Evolutionary conservation across 352 stramenopile genomes (phyloP), one percentile per base, ranked within the genome.

Genomic region (Aphanomyces euteiches): DNA sequence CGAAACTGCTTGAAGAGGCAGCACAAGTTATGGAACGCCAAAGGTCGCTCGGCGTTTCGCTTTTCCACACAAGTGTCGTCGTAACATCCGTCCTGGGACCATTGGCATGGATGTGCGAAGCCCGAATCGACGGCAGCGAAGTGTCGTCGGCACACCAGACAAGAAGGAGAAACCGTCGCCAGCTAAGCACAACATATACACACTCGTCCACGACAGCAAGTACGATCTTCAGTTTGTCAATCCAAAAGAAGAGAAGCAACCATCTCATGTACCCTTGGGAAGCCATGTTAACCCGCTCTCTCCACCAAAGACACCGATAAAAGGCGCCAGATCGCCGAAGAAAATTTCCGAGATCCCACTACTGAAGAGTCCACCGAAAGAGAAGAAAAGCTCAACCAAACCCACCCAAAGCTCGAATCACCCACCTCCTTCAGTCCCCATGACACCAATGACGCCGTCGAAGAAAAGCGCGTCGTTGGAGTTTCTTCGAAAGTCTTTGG

Each of bases 281-380:
- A n/a, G 5, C 40, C 64, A 38, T 21, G 17, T 47, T 36, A 21
- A 56, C n/a, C 50, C 64, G 13, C 39, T 70, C n/a, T 70, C 47
- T 61, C 21, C 64, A 15, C 47, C 64, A 6, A 47, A 45, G 64
- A 70, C 64, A 15, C 47, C 64, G 8, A 0, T 41, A 3, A 63
- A 70, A 63, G 59, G 50, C 48, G 19, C 47, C 1, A 59, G 43
- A 36, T 70, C 64, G 5, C 64, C 64, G 4, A 64, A 60, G 38
- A 70, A 70, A 36, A 39, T 70, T 3, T 45, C 53, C 38, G 50
- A 70, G 15, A 64, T 70, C 36, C 21, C 64, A 13, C 40, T 70
- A 6, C 47, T 70, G 15, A 70, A 70, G 64, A 70, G 64, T 36
- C 64, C 64, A 13, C 64, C 64, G 17, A 70, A 70, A 17, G 64